These are phyloP conservation scores for Diphasiastrum complanatum DNA, from an alignment of 83 land plant species.

Conservation along the genomic window DNA sequence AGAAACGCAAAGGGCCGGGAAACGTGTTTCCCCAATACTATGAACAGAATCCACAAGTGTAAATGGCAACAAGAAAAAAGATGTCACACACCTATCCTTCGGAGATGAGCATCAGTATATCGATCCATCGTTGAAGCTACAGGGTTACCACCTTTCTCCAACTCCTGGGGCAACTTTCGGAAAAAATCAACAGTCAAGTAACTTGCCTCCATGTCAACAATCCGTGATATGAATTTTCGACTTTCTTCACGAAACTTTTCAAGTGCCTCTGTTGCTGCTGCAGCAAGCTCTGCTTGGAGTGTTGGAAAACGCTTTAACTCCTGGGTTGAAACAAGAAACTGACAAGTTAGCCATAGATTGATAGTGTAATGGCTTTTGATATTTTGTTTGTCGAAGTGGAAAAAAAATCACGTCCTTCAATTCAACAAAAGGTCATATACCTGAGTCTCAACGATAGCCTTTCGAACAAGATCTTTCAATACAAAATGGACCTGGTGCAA, in stretches of 20 bases:
- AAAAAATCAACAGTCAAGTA: conserved; percentile 88
- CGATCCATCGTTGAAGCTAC: conserved; percentile 43
- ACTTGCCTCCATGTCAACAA: conserved; percentile 90
- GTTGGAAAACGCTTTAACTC: conserved; percentile 83
- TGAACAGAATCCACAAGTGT: neutral
- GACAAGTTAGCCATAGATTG: neutral
- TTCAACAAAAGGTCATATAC: conserved; percentile 10
- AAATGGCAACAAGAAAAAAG: neutral
- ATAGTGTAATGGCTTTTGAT: neutral
- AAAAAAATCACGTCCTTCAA: too few species aligned
- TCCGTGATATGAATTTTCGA: conserved; percentile 50
- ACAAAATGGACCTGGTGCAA: conserved; percentile 57
- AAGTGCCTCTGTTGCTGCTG: conserved; percentile 65
- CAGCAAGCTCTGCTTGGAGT: conserved; percentile 64
- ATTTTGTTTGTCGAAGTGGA: too few species aligned
- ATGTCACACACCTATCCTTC: conserved; percentile 48
- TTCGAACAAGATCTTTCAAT: conserved; percentile 74
- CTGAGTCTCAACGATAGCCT: conserved; percentile 59
- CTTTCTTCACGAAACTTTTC: conserved; percentile 78
- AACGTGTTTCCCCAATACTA: neutral
- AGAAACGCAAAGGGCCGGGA: neutral
- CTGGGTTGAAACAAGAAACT: conserved; percentile 23
- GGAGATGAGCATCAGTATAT: conserved; percentile 62
- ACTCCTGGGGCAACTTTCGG: conserved; percentile 76
- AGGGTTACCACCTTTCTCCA: conserved; percentile 53